Evolutionary conservation across 1,284 basidiomycete genomes (phyloP).

Genomic region (Blastosporella zonata): DNA sequence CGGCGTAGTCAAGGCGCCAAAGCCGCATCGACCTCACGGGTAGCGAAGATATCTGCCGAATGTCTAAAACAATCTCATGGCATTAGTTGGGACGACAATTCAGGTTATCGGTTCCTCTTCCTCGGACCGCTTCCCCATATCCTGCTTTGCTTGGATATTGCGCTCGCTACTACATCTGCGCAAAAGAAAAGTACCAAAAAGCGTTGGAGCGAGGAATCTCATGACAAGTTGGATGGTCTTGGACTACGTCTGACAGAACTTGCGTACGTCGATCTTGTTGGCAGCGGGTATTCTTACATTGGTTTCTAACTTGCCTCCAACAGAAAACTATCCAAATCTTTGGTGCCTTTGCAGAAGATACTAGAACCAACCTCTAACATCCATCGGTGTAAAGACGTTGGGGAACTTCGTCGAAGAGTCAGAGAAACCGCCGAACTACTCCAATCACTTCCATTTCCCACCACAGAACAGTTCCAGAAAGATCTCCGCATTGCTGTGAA

Average conservation of each 20-base stretch:
- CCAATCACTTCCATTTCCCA: conserved; percentile 17
- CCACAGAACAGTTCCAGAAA: conserved; percentile 22
- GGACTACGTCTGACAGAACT: neutral
- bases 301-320: neutral
- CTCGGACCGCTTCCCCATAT: conserved; percentile 50
- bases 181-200: conserved; percentile 35
- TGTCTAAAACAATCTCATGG: conserved; percentile 32
- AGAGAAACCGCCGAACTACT: conserved; percentile 26
- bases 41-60: conserved; percentile 27
- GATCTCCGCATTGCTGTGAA: conserved; percentile 32
- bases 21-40: conserved; percentile 24
- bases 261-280: conserved; percentile 5
- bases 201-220: conserved; percentile 26
- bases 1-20: conserved; percentile 25
- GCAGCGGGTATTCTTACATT: neutral
- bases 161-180: conserved; percentile 25
- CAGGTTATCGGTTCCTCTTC: conserved; percentile 41
- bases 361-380: conserved; percentile 28
- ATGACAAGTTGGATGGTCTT: conserved; percentile 24
- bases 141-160: conserved; percentile 41
- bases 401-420: conserved; percentile 23
- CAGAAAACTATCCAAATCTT: conserved; percentile 24
- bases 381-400: conserved; percentile 21
- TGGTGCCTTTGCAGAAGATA: conserved; percentile 22
- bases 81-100: conserved; percentile 31